A percentile compares a stretch with the other conserved stretches of the same genome.
Conservation (phyloP, 2,329 filamentous ascomycete species). For the Apiospora rasikravindrae region DNA sequence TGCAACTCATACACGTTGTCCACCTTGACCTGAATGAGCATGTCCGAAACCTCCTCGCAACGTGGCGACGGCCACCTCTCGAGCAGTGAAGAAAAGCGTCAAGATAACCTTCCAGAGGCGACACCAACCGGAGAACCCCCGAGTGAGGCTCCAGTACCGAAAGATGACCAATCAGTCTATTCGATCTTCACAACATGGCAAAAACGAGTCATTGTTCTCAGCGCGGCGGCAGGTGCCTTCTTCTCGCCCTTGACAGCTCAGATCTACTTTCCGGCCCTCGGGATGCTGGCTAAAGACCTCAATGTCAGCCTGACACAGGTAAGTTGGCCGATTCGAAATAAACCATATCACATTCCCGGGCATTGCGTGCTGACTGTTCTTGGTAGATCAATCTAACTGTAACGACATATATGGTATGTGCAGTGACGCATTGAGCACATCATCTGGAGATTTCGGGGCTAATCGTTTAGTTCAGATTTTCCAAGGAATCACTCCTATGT, state of each 20-base stretch:
- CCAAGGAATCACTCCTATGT: conserved; percentile 55
- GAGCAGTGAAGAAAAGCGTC: not conserved
- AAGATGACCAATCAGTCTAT: conserved; percentile 20
- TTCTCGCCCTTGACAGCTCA: conserved; percentile 41
- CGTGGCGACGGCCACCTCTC: not conserved
- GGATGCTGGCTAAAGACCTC: conserved; percentile 45
- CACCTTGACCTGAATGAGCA: not conserved
- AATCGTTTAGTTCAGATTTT: conserved; percentile 24
- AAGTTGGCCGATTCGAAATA: not conserved
- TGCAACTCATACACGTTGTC: not conserved
- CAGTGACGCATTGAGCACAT: not conserved
- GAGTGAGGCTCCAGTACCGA: conserved; percentile 18
- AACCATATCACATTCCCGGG: too few relatives aligned
- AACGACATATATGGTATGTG: conserved; percentile 40
- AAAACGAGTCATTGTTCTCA: conserved; percentile 38
- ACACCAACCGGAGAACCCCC: conserved; percentile 16
- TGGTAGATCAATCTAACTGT: conserved; percentile 43
- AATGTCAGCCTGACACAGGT: conserved; percentile 36
- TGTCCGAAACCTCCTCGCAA: not conserved
- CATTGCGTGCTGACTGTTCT: not conserved
- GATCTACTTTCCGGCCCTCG: conserved; percentile 53
- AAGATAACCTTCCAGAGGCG: not conserved
- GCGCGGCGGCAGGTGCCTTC: conserved; percentile 37
- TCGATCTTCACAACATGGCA: conserved; percentile 35
- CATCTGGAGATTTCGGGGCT: too few relatives aligned